Evolutionary conservation across 2,329 filamentous ascomycete species (phyloP).

Genomic region (Exophiala aquamarina): DNA sequence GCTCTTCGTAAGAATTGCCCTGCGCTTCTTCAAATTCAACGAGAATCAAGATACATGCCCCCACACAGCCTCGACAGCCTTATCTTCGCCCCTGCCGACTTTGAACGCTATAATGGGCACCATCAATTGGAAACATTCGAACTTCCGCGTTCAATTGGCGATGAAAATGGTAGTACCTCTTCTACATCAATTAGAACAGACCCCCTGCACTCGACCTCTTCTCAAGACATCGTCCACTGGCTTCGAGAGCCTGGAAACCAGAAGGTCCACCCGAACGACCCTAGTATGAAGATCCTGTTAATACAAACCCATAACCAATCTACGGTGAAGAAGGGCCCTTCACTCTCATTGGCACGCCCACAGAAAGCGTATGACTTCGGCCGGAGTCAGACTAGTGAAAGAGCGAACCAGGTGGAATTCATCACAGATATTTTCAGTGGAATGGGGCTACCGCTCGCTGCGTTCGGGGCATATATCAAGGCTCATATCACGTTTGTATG

Average conservation of each 20-base stretch:
- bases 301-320: constrained; percentile 24
- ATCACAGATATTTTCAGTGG: constrained; percentile 17
- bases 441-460: constrained; percentile 17
- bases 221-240: constrained; percentile 14
- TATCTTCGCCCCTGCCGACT: constrained; percentile 17
- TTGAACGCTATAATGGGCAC: constrained; percentile 22
- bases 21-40: no score
- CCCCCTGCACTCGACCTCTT: constrained; percentile 2
- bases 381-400: constrained; percentile 7
- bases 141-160: constrained; percentile 7
- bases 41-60: no score
- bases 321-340: constrained; percentile 7
- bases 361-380: constrained; percentile 1
- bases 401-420: constrained; percentile 12
- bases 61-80: constrained; percentile 18
- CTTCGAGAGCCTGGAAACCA: not conserved
- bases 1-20: no score
- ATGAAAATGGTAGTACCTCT: not conserved
- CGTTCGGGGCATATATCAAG: constrained; percentile 22
- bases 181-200: constrained; percentile 8
- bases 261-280: constrained; percentile 1
- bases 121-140: constrained; percentile 14
- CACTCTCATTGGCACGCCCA: constrained; percentile 1
- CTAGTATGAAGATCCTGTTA: constrained; percentile 20
- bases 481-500: constrained; percentile 21